Percentiles rank a stretch among this genome's conserved stretches.
phyloP scores from a whole-genome alignment of 140 eudicot genomes.

The Stevia rebaudiana region DNA sequence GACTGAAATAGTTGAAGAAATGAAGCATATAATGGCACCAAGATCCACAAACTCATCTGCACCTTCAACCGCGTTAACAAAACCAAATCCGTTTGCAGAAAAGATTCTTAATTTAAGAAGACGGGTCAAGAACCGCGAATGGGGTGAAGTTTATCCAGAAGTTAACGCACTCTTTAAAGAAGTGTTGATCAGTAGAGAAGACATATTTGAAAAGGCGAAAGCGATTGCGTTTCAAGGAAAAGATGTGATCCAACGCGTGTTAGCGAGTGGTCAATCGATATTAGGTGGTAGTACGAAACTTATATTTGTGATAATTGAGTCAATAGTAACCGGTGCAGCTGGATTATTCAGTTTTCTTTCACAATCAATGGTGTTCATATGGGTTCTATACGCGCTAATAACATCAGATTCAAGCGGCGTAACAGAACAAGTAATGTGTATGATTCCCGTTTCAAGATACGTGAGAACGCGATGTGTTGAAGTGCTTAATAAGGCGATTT shows the following conservation, averaged over 20 bases:
- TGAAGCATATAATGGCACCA: slow-evolving; percentile 68
- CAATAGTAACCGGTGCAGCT: slow-evolving; percentile 90
- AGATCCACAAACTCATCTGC: slow-evolving; percentile 39
- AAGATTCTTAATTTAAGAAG: slow-evolving; percentile 58
- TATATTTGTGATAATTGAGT: slow-evolving; percentile 44
- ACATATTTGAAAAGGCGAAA: slow-evolving; percentile 75
- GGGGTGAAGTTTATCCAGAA: slow-evolving; percentile 67
- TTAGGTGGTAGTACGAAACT: slow-evolving; percentile 69
- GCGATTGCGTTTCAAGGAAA: slow-evolving; percentile 74
- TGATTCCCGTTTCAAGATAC: slow-evolving; percentile 63
- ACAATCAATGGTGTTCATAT: slow-evolving; percentile 74
- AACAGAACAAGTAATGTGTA: slow-evolving; percentile 72
- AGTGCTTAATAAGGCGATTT: slow-evolving; percentile 82
- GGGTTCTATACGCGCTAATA: slow-evolving; percentile 83
- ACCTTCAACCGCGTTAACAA: slow-evolving; percentile 38
- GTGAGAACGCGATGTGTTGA: slow-evolving; percentile 74
- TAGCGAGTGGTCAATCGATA: slow-evolving; percentile 62
- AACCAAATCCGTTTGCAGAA: slow-evolving; percentile 63
- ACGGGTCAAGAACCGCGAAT: slow-evolving; percentile 58
- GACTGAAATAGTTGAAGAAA: slow-evolving; percentile 74
- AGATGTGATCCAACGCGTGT: slow-evolving; percentile 68
- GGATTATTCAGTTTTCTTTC: slow-evolving; percentile 74
- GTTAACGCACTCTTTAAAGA: slow-evolving; percentile 62
- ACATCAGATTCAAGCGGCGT: slow-evolving; percentile 92
- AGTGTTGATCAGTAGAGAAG: slow-evolving; percentile 48